Conservation (phyloP, 192 early-diverging fungal genomes). For the Podila clonocystis region DNA sequence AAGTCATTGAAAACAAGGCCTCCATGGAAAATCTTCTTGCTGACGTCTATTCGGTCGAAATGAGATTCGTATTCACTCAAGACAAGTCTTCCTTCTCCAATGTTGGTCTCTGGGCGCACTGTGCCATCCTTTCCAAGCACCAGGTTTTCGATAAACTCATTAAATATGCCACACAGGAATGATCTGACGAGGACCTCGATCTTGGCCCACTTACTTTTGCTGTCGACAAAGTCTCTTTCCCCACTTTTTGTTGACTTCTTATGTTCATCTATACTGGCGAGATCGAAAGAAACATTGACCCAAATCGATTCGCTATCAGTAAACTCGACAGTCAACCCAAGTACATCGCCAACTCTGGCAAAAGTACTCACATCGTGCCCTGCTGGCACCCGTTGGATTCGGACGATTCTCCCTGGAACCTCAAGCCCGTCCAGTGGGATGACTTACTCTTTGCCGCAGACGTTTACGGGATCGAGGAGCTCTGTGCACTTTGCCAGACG, state of each 20-base stretch:
- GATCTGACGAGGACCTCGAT: background rate
- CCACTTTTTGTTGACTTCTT: background rate
- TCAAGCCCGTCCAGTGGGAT: slow-evolving; percentile 14
- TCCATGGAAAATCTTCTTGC: slow-evolving; percentile 7
- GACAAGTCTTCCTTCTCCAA: slow-evolving; percentile 7
- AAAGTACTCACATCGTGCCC: too few species aligned
- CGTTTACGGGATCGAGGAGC: background rate
- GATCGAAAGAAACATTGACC: background rate
- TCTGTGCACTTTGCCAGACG: background rate
- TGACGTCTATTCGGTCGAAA: slow-evolving; percentile 11
- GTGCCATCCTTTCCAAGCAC: slow-evolving; percentile 11
- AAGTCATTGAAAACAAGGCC: too few species aligned
- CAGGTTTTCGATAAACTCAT: background rate
- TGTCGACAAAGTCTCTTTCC: background rate
- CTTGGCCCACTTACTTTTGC: background rate
- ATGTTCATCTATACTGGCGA: slow-evolving; percentile 18
- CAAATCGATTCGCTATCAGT: background rate
- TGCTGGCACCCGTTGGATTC: background rate
- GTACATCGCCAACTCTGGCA: too few species aligned
- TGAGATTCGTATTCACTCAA: slow-evolving; percentile 6
- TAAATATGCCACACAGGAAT: background rate
- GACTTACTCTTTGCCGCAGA: slow-evolving; percentile 3
- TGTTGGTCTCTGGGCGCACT: slow-evolving; percentile 16
- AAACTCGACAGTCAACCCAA: background rate
- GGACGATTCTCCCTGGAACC: background rate